phyloP scores from a whole-genome alignment of 352 stramenopile genomes.

The Phytophthora hybrid region DNA sequence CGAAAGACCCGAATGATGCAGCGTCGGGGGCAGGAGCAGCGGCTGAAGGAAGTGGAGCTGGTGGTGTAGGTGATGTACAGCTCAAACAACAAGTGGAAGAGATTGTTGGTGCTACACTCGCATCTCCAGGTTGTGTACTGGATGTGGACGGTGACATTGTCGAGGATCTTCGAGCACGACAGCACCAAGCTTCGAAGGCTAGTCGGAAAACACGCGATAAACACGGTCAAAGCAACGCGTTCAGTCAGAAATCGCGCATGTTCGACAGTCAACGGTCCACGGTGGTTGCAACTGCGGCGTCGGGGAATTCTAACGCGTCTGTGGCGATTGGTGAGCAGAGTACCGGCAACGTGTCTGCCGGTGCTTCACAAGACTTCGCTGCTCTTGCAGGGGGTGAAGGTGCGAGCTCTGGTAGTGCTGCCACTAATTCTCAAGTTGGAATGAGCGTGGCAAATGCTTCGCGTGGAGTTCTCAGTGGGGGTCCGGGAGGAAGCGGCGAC shows the following conservation, averaged over 20 bases:
- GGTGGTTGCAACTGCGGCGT: conserved; percentile 23
- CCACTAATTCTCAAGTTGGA: conserved; percentile 49
- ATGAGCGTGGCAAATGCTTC: conserved; percentile 59
- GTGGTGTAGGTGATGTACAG: conserved; percentile 60
- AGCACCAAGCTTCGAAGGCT: conserved; percentile 44
- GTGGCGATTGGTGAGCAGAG: conserved; percentile 53
- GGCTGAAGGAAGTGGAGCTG: conserved; percentile 24
- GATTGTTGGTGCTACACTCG: conserved; percentile 77
- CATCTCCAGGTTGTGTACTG: conserved; percentile 80
- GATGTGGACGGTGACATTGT: conserved; percentile 85
- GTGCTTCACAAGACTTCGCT: conserved; percentile 55
- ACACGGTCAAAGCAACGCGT: conserved; percentile 25
- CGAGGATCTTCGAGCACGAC: conserved; percentile 65
- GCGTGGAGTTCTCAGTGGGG: conserved; percentile 48
- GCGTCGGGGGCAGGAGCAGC: conserved; percentile 12
- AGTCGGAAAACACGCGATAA: conserved; percentile 29
- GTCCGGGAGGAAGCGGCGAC: conserved; percentile 47
- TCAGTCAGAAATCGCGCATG: conserved; percentile 57
- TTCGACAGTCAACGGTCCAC: conserved; percentile 55
- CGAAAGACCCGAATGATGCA: conserved; percentile 22
- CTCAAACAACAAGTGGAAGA: conserved; percentile 82
- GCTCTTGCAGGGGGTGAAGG: conserved; percentile 29
- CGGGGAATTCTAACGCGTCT: conserved; percentile 56
- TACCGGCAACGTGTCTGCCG: conserved; percentile 56
- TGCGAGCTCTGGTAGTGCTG: conserved; percentile 44